Base-by-base conservation (phyloP, 208 protist species). In the Trypanosoma melophagium region DNA sequence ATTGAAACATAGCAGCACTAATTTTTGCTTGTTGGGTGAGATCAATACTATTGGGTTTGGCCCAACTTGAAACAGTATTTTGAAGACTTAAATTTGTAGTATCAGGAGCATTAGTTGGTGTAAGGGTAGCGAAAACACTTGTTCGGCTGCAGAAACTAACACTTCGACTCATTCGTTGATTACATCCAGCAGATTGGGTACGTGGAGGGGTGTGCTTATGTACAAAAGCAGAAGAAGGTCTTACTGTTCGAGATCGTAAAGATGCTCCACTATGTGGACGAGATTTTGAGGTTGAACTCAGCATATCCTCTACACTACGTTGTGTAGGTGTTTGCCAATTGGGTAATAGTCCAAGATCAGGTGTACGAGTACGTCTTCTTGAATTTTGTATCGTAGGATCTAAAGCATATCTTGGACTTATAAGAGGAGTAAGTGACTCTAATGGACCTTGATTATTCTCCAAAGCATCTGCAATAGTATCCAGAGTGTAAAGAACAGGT, bases 21-120 rank as follows among this genome's bases (percentile, higher is more conserved):
- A 92, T 72, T 70, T 89, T 92, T 54, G 71, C 81, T 58, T 87
- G 83, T 56, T 90, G 79, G 31, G 74, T 78, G 65, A 86, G 79
- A 60, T 96, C 90, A 28, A 94, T 83, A 52, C 84, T 96, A 13
- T 76, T 69, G 9, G 83, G 65, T 7, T 80, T 84, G 45, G 76
- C 60, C 28, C 77, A 80, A 38, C 44, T 69, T 51, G 38, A 65
- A 17, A 47, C 60, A 38, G 17, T 64, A 21, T 49, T 53, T 17
- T 59, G 38, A 16, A 7, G 42, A 57, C 14, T 10, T 8, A 17
- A 24, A 25, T 62, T 67, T 28, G 21, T 12, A 17, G 14, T 52
- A 12, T 75, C 69, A 44, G 69, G 62, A 17, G 50, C 17, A 47
- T 40, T 44, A 44, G 61, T 65, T 5, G 35, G 14, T 14, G 40